Conservation (phyloP, 192 early-diverging fungal species). For the Thoreauomyces humboldtii region DNA sequence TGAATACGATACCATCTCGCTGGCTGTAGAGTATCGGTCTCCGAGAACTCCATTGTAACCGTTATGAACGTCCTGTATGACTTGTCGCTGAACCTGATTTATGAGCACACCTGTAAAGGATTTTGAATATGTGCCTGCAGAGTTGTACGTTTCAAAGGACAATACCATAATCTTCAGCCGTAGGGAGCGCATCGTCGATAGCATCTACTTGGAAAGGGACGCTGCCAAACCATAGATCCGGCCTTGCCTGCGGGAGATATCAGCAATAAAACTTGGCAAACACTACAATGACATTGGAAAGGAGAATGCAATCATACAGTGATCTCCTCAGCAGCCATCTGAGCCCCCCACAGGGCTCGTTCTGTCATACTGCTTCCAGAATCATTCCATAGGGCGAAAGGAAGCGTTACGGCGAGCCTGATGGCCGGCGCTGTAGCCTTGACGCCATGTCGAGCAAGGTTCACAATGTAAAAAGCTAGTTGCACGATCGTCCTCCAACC, state of each 20-base stretch:
- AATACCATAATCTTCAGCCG: not conserved
- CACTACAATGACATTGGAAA: not conserved
- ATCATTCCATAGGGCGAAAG: not conserved
- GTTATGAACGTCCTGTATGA: not conserved
- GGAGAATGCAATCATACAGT: not conserved
- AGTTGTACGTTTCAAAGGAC: not conserved
- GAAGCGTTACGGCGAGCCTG: not conserved
- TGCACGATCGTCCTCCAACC: no score
- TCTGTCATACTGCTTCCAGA: not conserved
- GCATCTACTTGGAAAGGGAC: not conserved
- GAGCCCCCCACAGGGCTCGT: not conserved
- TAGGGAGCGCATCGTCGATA: not conserved
- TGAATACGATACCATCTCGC: constrained; percentile 5
- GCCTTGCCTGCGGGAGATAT: not conserved
- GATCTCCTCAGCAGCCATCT: constrained; percentile 11
- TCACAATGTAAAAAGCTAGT: no score
- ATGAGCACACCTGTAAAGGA: not conserved
- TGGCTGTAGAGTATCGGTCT: not conserved
- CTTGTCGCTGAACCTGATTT: not conserved
- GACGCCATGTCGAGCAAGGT: no score
- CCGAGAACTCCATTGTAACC: constrained; percentile 4
- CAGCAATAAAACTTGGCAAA: not conserved
- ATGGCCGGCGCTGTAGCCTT: not conserved
- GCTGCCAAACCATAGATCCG: not conserved
- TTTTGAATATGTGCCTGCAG: not conserved